phyloP scores from a whole-genome alignment of 2,329 filamentous ascomycete species.

The Byssoonygena ceratinophila region DNA sequence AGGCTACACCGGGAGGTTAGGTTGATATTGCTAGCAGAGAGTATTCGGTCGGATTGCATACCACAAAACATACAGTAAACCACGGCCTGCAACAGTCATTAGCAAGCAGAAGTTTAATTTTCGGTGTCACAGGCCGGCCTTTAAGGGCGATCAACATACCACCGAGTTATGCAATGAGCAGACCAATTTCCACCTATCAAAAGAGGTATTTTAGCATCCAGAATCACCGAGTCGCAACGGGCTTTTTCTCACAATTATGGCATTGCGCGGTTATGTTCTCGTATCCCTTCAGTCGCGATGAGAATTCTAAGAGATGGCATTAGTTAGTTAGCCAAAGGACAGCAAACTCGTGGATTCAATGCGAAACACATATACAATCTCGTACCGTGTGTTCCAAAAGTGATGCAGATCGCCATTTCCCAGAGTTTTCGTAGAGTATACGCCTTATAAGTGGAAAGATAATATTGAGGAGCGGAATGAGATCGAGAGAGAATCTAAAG shows the following conservation, averaged over 20 bases:
- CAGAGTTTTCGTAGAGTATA: background rate
- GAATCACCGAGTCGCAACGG: background rate
- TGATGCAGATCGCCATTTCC: slow-evolving; percentile 24
- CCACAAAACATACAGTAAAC: slow-evolving; percentile 30
- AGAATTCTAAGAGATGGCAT: slow-evolving; percentile 24
- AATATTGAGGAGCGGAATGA: no score
- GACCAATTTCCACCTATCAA: slow-evolving; percentile 27
- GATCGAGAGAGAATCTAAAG: no score
- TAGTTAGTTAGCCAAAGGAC: background rate
- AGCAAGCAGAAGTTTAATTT: background rate
- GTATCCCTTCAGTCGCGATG: slow-evolving; percentile 26
- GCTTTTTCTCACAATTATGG: slow-evolving; percentile 24
- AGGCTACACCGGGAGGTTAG: slow-evolving; percentile 17
- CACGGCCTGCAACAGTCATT: slow-evolving; percentile 20
- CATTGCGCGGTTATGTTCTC: slow-evolving; percentile 30
- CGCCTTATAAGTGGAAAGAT: no score
- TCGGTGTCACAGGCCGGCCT: background rate
- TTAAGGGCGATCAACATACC: slow-evolving; percentile 17
- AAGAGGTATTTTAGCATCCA: background rate
- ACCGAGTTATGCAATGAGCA: slow-evolving; percentile 26
- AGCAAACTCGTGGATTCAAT: background rate
- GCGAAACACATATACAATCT: no score
- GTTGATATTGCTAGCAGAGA: background rate
- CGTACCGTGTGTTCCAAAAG: slow-evolving; percentile 23
- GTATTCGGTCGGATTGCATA: slow-evolving; percentile 12